Evolutionary conservation across 1,139 yeast genomes (phyloP).

Genomic region (Sporopachydermia cereana): DNA sequence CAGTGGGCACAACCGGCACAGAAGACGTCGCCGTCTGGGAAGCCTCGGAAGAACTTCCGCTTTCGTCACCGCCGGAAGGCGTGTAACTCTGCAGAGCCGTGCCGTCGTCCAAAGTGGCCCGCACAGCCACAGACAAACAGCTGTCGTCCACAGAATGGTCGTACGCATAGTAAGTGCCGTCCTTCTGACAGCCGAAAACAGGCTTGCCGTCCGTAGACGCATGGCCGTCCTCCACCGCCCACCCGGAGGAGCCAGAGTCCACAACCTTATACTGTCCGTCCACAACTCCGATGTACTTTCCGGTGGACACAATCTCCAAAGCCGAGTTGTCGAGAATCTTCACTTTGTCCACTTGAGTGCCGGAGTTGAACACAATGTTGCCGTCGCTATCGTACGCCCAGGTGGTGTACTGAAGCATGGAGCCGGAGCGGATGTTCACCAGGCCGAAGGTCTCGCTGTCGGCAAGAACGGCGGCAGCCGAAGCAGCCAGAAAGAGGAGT

Average conservation of each 20-base stretch:
- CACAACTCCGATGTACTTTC: slow-evolving; percentile 11
- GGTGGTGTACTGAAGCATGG: slow-evolving; percentile 20
- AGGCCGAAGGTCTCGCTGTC: slow-evolving; percentile 25
- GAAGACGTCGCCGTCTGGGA: slow-evolving; percentile 6
- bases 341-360: slow-evolving; percentile 12
- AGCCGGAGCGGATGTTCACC: slow-evolving; percentile 23
- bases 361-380: slow-evolving; percentile 10
- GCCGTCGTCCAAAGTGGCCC: slow-evolving; percentile 12
- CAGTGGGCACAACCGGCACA: neutral
- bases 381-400: slow-evolving; percentile 13
- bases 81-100: slow-evolving; percentile 14
- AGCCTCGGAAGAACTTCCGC: neutral
- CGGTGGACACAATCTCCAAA: neutral
- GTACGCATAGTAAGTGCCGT: slow-evolving; percentile 1
- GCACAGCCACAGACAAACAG: slow-evolving; percentile 10
- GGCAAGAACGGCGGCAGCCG: slow-evolving; percentile 19
- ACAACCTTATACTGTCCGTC: slow-evolving; percentile 11
- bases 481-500: slow-evolving; percentile 11
- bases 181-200: slow-evolving; percentile 16
- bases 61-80: slow-evolving; percentile 11
- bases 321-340: slow-evolving; percentile 2
- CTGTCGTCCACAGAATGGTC: slow-evolving; percentile 6
- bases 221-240: slow-evolving; percentile 21
- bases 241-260: slow-evolving; percentile 12
- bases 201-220: slow-evolving; percentile 17